Evolutionary conservation across 495 filamentous ascomycete species (phyloP).

Genomic region (Daldinia loculata): DNA sequence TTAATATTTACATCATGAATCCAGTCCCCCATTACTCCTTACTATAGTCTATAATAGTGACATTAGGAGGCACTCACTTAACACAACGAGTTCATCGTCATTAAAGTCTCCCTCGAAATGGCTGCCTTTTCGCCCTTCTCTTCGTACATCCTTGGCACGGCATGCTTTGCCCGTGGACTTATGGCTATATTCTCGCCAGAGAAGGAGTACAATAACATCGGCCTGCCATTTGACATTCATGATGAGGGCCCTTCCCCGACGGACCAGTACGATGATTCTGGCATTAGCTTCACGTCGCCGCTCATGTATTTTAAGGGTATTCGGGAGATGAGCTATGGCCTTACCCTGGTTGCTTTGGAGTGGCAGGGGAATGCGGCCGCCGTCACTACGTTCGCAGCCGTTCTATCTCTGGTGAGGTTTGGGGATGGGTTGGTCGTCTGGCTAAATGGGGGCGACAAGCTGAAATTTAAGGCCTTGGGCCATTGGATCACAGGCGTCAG

Average conservation of each 20-base stretch:
- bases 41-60: neutral
- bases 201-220: slow-evolving; percentile 18
- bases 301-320: slow-evolving; percentile 37
- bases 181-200: slow-evolving; percentile 23
- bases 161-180: slow-evolving; percentile 19
- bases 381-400: slow-evolving; percentile 23
- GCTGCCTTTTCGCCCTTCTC: neutral
- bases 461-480: slow-evolving; percentile 19
- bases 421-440: slow-evolving; percentile 33
- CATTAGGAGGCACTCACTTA: neutral
- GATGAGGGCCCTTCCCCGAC: neutral
- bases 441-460: slow-evolving; percentile 16
- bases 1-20: neutral
- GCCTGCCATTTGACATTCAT: slow-evolving; percentile 19
- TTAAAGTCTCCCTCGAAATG: slow-evolving; percentile 10
- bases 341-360: slow-evolving; percentile 16
- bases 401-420: slow-evolving; percentile 23
- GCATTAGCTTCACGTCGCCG: slow-evolving; percentile 13
- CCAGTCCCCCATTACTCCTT: neutral
- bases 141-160: slow-evolving; percentile 24
- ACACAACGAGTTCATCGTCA: neutral
- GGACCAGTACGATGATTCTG: neutral
- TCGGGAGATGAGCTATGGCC: slow-evolving; percentile 25
- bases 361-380: slow-evolving; percentile 12
- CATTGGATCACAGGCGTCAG: slow-evolving; percentile 30